Evolutionary conservation across 1,284 basidiomycete species (phyloP).

Genomic region (Pyrrhoderma lamaoense): DNA sequence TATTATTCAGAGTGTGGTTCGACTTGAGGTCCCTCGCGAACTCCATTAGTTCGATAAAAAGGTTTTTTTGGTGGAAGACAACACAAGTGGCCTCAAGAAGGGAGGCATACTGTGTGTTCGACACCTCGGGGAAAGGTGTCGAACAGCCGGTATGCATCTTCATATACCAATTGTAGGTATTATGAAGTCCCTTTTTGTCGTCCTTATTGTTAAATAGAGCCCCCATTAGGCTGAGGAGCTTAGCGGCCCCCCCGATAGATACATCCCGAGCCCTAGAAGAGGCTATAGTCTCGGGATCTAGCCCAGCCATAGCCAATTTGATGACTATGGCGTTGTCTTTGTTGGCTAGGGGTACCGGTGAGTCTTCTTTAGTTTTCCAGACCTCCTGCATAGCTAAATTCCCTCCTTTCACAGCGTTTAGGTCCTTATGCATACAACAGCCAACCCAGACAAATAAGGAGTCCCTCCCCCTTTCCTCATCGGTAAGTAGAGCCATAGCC

Average conservation of each 20-base stretch:
- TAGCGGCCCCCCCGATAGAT: conserved; percentile 26
- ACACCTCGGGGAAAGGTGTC: conserved; percentile 23
- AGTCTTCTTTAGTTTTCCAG: background rate
- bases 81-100: conserved; percentile 24
- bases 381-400: conserved; percentile 3
- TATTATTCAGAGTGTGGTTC: conserved; percentile 19
- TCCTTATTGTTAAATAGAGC: conserved; percentile 31
- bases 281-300: background rate
- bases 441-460: conserved; percentile 21
- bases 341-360: background rate
- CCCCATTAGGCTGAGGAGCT: conserved; percentile 25
- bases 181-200: conserved; percentile 28
- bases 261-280: conserved; percentile 20
- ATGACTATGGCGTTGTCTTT: background rate
- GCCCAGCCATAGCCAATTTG: background rate
- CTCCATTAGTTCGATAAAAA: conserved; percentile 24
- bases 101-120: conserved; percentile 28
- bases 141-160: background rate
- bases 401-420: conserved; percentile 24
- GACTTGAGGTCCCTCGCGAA: conserved; percentile 25
- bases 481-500: conserved; percentile 17
- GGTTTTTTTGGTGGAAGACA: conserved; percentile 21
- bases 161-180: conserved; percentile 24
- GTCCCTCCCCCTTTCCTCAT: conserved; percentile 14
- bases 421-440: conserved; percentile 27